Evolutionary conservation across 305 asterid species (phyloP), one percentile per base, ranked within the genome.

Genomic region (Fraxinus platypoda): DNA sequence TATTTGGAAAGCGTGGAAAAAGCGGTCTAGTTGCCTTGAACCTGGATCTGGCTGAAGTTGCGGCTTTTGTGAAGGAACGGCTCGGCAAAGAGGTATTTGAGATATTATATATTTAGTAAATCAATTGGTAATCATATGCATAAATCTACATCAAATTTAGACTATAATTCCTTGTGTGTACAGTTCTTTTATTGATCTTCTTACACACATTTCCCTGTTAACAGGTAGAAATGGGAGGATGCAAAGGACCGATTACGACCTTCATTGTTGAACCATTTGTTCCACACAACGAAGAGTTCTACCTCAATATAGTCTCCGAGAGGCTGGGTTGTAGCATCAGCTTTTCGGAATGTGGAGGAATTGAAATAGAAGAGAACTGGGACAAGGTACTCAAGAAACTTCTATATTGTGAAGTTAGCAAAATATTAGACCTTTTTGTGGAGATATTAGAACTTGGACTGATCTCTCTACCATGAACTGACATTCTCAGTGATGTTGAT

Each of bases 301-400:
- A 95, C 84, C 91, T 95, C 23, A 92, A 91, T 84, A 89, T 95
- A 71, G 97, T 95, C 74, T 95, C 98, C 0, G 98, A 93, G 66
- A 91, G 98, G 91, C 97, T 95, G 38, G 98, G 98, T 81, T 91
- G 92, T 81, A 93, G 95, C 86, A 84, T 95, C 84, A 95, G 98
- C 98, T 95, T 95, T 86, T 95, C 98, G 0, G 98, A 95, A 75
- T 95, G 98, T 31, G 98, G 98, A 85, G 98, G 98, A 86, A 91
- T 95, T 74, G 98, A 95, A 13, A 95, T 95, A 34, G 98, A 95
- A 88, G 98, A 95, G 88, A 95, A 95, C 82, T 95, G 98, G 98
- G 98, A 95, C 84, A 95, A 95, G 97, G 98, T 94, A 84, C 37
- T 37, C 3, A 34, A 49, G 77, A 46, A 49, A 4, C 3, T 26